Evolutionary conservation across 129 eudicot genomes (phyloP).

Genomic region (Saussurea involucrata): DNA sequence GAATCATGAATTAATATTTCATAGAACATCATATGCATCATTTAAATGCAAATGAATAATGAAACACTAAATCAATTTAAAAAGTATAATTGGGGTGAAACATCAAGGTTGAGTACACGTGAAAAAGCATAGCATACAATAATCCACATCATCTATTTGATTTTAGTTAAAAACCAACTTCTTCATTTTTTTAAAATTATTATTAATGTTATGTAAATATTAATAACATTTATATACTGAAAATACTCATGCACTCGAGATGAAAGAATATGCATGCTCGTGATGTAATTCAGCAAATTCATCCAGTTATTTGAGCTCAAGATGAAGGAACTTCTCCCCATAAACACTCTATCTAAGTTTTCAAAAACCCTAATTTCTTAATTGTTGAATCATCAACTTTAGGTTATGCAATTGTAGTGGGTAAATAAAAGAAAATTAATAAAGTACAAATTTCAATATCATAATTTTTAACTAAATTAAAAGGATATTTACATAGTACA

Average conservation of each 20-base stretch:
- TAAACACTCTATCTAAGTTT: not conserved
- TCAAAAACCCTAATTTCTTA: not conserved
- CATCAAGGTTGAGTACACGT: not conserved
- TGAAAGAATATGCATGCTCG: not conserved
- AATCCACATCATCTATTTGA: not conserved
- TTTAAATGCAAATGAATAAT: not conserved
- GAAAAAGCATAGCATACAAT: not conserved
- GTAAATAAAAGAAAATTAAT: not conserved
- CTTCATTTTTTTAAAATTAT: not conserved
- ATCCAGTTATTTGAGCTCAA: not conserved
- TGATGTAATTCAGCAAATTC: not conserved
- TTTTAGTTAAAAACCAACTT: not conserved
- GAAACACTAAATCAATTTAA: not conserved
- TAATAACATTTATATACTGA: too few relatives aligned
- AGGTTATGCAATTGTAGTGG: not conserved
- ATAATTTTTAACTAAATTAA: not conserved
- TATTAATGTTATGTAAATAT: not conserved
- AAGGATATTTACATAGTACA: not conserved
- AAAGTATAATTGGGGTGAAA: not conserved
- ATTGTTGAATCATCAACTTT: not conserved
- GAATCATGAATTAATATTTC: slow-evolving; percentile 13
- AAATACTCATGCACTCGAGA: not conserved
- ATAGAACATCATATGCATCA: not conserved
- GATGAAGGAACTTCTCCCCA: not conserved
- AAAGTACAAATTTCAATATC: not conserved